Evolutionary conservation across 768 basidiomycete genomes (phyloP).

Genomic region (Rubroboletus satanas): DNA sequence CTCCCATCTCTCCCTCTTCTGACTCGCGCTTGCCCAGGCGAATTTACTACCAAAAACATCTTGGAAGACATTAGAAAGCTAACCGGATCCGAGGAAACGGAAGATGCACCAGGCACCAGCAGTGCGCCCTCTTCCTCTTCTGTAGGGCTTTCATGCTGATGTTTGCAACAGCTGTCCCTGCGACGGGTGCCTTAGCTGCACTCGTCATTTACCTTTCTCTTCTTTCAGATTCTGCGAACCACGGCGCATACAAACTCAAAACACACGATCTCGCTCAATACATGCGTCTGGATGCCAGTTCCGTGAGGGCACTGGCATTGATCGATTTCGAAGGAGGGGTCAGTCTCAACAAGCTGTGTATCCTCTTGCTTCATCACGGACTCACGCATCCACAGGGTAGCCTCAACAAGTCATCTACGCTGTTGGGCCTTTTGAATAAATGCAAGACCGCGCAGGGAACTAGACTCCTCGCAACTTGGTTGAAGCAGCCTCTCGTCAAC

Average conservation of each 20-base stretch:
- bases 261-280: slow-evolving; percentile 91
- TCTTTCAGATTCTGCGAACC: slow-evolving; percentile 70
- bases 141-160: not conserved
- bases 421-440: slow-evolving; percentile 87
- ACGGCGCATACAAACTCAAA: slow-evolving; percentile 72
- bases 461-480: slow-evolving; percentile 82
- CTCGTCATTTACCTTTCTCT: slow-evolving; percentile 81
- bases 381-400: slow-evolving; percentile 40
- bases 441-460: slow-evolving; percentile 97
- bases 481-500: slow-evolving; percentile 95
- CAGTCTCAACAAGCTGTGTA: slow-evolving; percentile 1
- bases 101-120: slow-evolving; percentile 13
- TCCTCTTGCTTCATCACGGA: not conserved
- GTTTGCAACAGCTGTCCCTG: slow-evolving; percentile 52
- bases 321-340: slow-evolving; percentile 59
- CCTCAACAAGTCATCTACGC: slow-evolving; percentile 74
- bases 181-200: slow-evolving; percentile 78
- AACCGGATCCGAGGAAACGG: slow-evolving; percentile 30
- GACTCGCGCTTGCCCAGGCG: slow-evolving; percentile 45
- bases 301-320: slow-evolving; percentile 83
- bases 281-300: slow-evolving; percentile 96
- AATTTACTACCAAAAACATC: slow-evolving; percentile 78
- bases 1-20: not conserved
- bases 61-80: slow-evolving; percentile 65
- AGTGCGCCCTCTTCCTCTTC: slow-evolving; percentile 3